phyloP scores from a whole-genome alignment of 495 filamentous ascomycete species.

The Aspergillus heteromorphus region DNA sequence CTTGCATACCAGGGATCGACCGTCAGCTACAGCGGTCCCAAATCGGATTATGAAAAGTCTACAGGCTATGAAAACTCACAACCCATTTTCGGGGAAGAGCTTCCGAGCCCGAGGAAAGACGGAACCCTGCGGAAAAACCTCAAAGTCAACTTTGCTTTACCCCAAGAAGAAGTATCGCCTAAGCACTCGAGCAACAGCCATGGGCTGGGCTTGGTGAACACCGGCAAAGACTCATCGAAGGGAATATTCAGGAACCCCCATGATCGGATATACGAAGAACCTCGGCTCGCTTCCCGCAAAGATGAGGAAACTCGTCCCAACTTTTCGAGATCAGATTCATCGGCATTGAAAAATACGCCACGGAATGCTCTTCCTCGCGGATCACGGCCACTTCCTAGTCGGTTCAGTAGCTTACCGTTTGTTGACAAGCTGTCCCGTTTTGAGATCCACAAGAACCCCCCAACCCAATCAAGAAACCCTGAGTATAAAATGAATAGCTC shows the following conservation, averaged over 20 bases:
- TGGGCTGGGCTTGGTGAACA: conserved; percentile 28
- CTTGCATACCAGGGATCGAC: conserved; percentile 48
- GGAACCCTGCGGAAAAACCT: conserved; percentile 30
- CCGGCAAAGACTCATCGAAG: conserved; percentile 36
- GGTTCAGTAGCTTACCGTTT: conserved; percentile 41
- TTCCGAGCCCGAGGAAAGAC: conserved; percentile 11
- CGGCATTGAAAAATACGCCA: conserved; percentile 46
- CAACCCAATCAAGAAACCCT: conserved; percentile 68
- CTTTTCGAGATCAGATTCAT: conserved; percentile 39
- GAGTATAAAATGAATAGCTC: conserved; percentile 62
- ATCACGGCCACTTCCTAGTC: conserved; percentile 35
- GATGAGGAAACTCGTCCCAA: conserved; percentile 27
- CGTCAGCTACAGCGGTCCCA: conserved; percentile 20
- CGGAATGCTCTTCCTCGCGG: conserved; percentile 56
- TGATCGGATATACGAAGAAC: conserved; percentile 88
- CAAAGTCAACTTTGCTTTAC: conserved; percentile 40
- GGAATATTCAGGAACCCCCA: conserved; percentile 53
- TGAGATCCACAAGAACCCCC: conserved; percentile 75
- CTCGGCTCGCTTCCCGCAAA: conserved; percentile 39
- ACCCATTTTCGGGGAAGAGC: not conserved
- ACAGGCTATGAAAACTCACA: not conserved
- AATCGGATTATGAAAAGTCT: not conserved
- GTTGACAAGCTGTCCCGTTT: conserved; percentile 53
- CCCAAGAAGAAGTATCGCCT: conserved; percentile 20
- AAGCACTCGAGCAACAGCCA: conserved; percentile 1